Base-by-base conservation (phyloP, 108 stramenopile species). In the Schizochytrium sp. region DNA sequence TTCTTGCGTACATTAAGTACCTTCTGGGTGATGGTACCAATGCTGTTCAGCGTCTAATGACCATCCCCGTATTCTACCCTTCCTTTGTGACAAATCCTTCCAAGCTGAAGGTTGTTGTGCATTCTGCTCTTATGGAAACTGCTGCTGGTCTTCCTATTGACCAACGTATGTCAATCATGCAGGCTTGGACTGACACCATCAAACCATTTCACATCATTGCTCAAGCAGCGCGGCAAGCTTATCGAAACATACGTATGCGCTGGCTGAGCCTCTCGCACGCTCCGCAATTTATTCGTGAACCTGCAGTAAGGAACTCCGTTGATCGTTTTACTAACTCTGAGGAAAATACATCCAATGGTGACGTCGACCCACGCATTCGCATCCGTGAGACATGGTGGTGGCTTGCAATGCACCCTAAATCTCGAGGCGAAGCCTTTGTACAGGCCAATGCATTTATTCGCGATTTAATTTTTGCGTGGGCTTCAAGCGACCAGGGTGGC, bases 391-490 rank as follows among this genome's bases (percentile, higher is more conserved):
- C 28, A 8, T 83, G 76, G 76, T 10, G 28, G 15, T 83, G 76
- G 76, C 76, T 83, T 42, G 76, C 47, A n/a, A 83, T 55, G 50
- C 2, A 10, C 76, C 76, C 50, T n/a, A 55, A 5, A 15, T 55
- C 28, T 13, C 47, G 76, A 10, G 15, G 5, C 8, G 76, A 83
- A 28, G 53, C 50, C 76, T 55, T 83, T 2, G 76, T 83, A n/a
- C 76, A 83, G 28, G 76, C 50, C 76, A 83, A 83, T 50, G 76
- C 76, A 47, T 55, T 83, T 40, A 55, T 83, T 0, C 47, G 76
- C 50, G 76, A 83, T 38, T 28, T 83, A 10, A 0, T 83, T 53
- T 83, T 69, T 69, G 2, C 64, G 42, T 69, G 64, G 64, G 64
- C 64, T 0, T 69, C 64, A 38, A 69, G 15, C 3, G 64, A 69